A percentile compares a stretch with the other conserved stretches of the same genome.
These are phyloP conservation scores for Apophysomyces elegans DNA, from an alignment of 371 early-diverging fungal species.

Conservation along the genomic window DNA sequence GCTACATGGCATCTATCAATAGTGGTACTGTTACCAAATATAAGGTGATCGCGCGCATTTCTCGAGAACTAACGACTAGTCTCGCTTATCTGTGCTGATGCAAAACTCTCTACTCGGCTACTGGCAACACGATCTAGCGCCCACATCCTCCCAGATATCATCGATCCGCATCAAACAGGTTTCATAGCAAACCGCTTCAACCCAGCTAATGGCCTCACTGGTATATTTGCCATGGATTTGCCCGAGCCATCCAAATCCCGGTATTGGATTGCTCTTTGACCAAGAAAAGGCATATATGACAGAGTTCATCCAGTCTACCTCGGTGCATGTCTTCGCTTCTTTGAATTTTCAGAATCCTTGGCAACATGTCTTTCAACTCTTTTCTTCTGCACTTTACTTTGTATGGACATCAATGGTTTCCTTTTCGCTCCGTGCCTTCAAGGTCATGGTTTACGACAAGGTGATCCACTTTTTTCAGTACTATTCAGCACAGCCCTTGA, in stretches of 20 bases:
- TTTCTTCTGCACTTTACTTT: neutral
- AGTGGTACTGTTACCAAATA: neutral
- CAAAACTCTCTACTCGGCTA: conserved; percentile 14
- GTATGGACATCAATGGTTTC: conserved; percentile 6
- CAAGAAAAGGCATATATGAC: conserved; percentile 25
- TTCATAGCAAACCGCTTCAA: conserved; percentile 18
- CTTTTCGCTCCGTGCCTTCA: conserved; percentile 4
- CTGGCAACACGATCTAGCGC: conserved; percentile 14
- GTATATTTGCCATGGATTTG: conserved; percentile 4
- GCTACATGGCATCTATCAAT: too few species aligned
- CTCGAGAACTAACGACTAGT: too few species aligned
- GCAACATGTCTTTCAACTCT: neutral
- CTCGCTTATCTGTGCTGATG: too few species aligned
- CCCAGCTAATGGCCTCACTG: conserved; percentile 16
- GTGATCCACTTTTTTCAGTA: conserved; percentile 19
- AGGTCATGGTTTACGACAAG: conserved; percentile 12
- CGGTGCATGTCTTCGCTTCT: neutral
- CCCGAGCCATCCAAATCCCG: neutral
- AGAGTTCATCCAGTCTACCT: conserved; percentile 25
- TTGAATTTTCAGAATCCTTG: conserved; percentile 10
- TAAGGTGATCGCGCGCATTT: neutral
- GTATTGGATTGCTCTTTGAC: conserved; percentile 17
- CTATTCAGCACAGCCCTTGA: conserved; percentile 36
- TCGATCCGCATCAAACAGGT: conserved; percentile 24
- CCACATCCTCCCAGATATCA: neutral